phyloP scores from a whole-genome alignment of 768 basidiomycete genomes.

The Hydnomerulius pinastri region DNA sequence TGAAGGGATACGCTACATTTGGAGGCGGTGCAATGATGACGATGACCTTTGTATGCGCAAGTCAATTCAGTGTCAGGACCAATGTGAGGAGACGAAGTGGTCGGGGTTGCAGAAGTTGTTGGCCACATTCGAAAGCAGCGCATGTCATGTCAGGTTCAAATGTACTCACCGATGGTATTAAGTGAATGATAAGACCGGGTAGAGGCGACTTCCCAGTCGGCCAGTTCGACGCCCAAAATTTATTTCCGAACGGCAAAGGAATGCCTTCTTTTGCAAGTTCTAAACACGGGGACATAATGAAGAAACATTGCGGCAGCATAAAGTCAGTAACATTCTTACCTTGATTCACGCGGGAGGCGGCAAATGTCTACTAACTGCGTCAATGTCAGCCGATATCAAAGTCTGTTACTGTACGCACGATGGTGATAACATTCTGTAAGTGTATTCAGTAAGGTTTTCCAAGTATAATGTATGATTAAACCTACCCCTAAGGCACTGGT shows the following conservation, averaged over 20 bases:
- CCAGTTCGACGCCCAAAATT: constrained; percentile 65
- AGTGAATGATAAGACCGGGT: constrained; percentile 55
- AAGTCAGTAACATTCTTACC: constrained; percentile 20
- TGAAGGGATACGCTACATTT: constrained; percentile 58
- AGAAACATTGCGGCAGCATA: neutral
- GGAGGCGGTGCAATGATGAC: constrained; percentile 58
- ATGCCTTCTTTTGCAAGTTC: constrained; percentile 65
- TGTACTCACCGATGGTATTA: constrained; percentile 49
- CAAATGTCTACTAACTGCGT: constrained; percentile 43
- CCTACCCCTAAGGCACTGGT: constrained; percentile 39
- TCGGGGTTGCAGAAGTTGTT: too few relatives aligned
- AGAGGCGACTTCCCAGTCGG: constrained; percentile 58
- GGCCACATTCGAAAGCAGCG: too few relatives aligned
- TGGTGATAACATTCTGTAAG: constrained; percentile 34
- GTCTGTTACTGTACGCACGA: constrained; percentile 18
- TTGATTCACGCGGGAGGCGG: constrained; percentile 55
- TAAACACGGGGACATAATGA: constrained; percentile 7
- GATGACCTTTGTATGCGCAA: constrained; percentile 39
- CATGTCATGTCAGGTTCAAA: neutral
- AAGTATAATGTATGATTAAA: neutral
- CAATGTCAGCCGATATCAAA: neutral
- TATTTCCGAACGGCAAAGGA: constrained; percentile 60
- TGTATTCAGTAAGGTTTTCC: constrained; percentile 2
- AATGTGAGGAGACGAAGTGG: too few relatives aligned
- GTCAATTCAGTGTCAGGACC: constrained; percentile 43